Percentiles rank a stretch among this genome's conserved stretches.
Evolutionary conservation across 2,329 filamentous ascomycete species (phyloP).

Genomic region (Cladorrhinum sp.): DNA sequence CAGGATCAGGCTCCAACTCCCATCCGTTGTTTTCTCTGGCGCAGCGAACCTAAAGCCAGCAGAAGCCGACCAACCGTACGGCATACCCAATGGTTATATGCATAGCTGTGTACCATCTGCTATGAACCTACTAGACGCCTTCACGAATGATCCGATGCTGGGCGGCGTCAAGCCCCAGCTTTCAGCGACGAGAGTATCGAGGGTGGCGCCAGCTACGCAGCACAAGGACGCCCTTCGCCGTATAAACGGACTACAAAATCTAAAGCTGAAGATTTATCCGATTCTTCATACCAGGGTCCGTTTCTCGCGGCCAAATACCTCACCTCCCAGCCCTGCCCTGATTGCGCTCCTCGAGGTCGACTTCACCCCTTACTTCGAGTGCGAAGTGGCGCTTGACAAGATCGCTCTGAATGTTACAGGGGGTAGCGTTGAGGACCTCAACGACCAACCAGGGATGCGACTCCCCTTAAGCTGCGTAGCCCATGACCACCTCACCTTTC

Average conservation of each 20-base stretch:
- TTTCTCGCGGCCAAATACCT: constrained; percentile 62
- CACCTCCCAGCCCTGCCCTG: constrained; percentile 57
- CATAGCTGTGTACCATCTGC: constrained; percentile 66
- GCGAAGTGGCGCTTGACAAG: constrained; percentile 59
- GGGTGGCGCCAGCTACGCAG: constrained; percentile 66
- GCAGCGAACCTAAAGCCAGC: constrained; percentile 58
- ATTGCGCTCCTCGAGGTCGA: constrained; percentile 72
- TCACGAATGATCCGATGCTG: constrained; percentile 63
- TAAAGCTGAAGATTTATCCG: constrained; percentile 63
- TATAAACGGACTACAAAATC: constrained; percentile 60
- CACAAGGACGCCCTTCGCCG: constrained; percentile 60
- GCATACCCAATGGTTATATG: constrained; percentile 59
- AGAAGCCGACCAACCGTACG: constrained; percentile 41
- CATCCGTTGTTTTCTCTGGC: constrained; percentile 63
- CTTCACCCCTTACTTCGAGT: constrained; percentile 67
- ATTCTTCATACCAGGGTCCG: constrained; percentile 70
- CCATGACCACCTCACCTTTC: constrained; percentile 71
- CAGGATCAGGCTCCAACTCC: constrained; percentile 62
- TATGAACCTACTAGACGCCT: constrained; percentile 74
- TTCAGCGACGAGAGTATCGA: constrained; percentile 70
- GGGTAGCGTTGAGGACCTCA: constrained; percentile 58
- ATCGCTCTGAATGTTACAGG: constrained; percentile 57
- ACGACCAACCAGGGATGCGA: constrained; percentile 46
- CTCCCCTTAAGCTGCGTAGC: constrained; percentile 62
- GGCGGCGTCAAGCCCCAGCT: constrained; percentile 62